Conservation (phyloP, 2,329 filamentous ascomycete genomes). For the Coniochaeta sp. region DNA sequence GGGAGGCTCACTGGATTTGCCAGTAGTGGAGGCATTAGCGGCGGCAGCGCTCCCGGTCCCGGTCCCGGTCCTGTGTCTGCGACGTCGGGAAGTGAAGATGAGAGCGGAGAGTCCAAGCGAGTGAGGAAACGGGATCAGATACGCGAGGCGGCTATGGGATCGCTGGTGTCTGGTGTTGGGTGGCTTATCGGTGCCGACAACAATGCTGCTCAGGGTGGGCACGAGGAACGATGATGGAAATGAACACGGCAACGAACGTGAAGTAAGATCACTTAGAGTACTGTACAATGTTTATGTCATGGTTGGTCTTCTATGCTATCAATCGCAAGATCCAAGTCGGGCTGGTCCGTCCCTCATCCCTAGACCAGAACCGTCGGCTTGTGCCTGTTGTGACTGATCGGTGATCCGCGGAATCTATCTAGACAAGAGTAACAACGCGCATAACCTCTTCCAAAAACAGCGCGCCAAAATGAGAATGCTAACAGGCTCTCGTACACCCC, state of each 20-base stretch:
- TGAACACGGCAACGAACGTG: background rate
- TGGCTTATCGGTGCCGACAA: conserved; percentile 57
- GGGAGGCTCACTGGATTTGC: conserved; percentile 24
- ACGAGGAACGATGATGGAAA: background rate
- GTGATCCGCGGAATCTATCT: background rate
- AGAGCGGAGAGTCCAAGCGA: conserved; percentile 26
- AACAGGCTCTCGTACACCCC: background rate
- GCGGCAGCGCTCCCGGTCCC: too few species aligned
- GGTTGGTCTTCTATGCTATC: background rate
- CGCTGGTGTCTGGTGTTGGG: conserved; percentile 58
- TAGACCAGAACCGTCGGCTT: background rate
- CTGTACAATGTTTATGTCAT: background rate
- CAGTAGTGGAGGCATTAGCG: conserved; percentile 3
- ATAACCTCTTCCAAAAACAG: background rate
- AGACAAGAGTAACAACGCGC: background rate
- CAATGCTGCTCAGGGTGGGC: background rate
- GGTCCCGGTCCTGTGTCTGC: conserved; percentile 2
- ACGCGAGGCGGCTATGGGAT: conserved; percentile 59
- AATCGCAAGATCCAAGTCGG: background rate
- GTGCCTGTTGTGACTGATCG: background rate
- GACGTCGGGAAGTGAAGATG: conserved; percentile 16
- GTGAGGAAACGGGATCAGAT: conserved; percentile 67
- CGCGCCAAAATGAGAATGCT: background rate
- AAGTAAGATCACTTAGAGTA: background rate
- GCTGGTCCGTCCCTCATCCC: background rate